A percentile compares a stretch with the other conserved stretches of the same genome.
phyloP scores from a whole-genome alignment of 1,139 yeast genomes.

The Candida sanyaensis region DNA sequence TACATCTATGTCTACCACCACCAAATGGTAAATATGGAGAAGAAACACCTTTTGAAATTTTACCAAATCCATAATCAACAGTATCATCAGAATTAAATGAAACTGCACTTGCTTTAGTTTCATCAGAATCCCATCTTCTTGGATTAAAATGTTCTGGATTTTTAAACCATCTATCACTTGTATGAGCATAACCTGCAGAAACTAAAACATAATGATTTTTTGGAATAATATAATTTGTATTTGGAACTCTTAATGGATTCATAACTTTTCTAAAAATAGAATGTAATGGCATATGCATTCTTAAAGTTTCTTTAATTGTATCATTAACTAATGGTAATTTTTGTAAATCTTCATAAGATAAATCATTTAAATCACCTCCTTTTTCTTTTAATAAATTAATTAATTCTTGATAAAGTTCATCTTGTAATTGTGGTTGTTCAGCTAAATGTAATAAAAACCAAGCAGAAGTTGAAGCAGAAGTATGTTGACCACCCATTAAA shows the following conservation, averaged over 20 bases:
- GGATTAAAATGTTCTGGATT: conserved; percentile 72
- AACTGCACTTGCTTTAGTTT: conserved; percentile 26
- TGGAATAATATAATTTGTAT: conserved; percentile 81
- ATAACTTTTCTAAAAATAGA: conserved; percentile 91
- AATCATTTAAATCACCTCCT: conserved; percentile 48
- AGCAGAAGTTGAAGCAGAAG: conserved; percentile 94
- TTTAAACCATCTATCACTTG: conserved; percentile 76
- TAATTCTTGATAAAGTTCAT: conserved; percentile 76
- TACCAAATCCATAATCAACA: conserved; percentile 94
- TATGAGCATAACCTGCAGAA: conserved; percentile 90
- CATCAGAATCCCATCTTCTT: conserved; percentile 77
- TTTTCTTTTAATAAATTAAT: conserved; percentile 59
- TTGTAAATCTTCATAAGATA: conserved; percentile 81
- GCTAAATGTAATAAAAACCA: conserved; percentile 94
- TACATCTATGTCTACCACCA: conserved; percentile 99
- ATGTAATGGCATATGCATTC: conserved; percentile 95
- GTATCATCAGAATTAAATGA: conserved; percentile 41
- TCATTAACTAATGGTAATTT: conserved; percentile 80
- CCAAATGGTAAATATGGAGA: conserved; percentile 98
- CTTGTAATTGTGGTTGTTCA: conserved; percentile 80
- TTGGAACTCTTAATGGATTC: conserved; percentile 77
- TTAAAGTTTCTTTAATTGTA: conserved; percentile 86
- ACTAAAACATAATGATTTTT: conserved; percentile 87
- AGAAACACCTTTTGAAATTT: conserved; percentile 91
- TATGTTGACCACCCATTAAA: conserved; percentile 99